phyloP scores from a whole-genome alignment of 1,139 yeast genomes.

The Candida gigantensis region DNA sequence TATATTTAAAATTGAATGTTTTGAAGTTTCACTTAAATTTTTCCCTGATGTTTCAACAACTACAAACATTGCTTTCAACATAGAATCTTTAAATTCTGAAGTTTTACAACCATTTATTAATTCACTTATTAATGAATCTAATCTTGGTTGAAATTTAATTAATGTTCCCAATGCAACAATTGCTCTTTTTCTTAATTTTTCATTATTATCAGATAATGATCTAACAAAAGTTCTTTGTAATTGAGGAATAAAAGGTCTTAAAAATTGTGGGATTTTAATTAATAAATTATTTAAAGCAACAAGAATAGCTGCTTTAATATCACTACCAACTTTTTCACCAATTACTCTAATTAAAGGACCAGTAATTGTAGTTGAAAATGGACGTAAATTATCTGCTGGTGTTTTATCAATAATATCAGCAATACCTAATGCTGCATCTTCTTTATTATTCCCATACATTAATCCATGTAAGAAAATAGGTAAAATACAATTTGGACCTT shows the following conservation, averaged over 20 bases:
- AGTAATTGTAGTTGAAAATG: slow-evolving; percentile 89
- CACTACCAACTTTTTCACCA: slow-evolving; percentile 91
- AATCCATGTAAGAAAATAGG: slow-evolving; percentile 94
- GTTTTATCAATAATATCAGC: slow-evolving; percentile 87
- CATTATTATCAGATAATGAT: slow-evolving; percentile 78
- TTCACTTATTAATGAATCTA: slow-evolving; percentile 88
- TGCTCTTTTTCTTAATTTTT: slow-evolving; percentile 77
- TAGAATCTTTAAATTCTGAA: slow-evolving; percentile 70
- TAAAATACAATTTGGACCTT: slow-evolving; percentile 83
- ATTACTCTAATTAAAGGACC: slow-evolving; percentile 98
- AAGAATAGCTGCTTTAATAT: slow-evolving; percentile 89
- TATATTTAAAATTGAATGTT: slow-evolving; percentile 66
- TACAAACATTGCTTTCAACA: slow-evolving; percentile 82
- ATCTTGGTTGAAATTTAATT: slow-evolving; percentile 87
- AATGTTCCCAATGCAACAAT: slow-evolving; percentile 87
- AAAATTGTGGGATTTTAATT: slow-evolving; percentile 81
- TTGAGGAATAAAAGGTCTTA: slow-evolving; percentile 96
- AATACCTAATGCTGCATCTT: slow-evolving; percentile 82
- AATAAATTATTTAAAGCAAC: slow-evolving; percentile 79
- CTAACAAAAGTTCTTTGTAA: slow-evolving; percentile 95
- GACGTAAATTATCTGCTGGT: slow-evolving; percentile 76
- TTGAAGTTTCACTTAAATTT: slow-evolving; percentile 74
- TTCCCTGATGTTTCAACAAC: slow-evolving; percentile 80
- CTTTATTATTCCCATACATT: slow-evolving; percentile 92
- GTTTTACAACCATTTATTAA: slow-evolving; percentile 73